Base-by-base conservation (phyloP, 805 yeast genomes). In the Pichia membranifaciens region DNA sequence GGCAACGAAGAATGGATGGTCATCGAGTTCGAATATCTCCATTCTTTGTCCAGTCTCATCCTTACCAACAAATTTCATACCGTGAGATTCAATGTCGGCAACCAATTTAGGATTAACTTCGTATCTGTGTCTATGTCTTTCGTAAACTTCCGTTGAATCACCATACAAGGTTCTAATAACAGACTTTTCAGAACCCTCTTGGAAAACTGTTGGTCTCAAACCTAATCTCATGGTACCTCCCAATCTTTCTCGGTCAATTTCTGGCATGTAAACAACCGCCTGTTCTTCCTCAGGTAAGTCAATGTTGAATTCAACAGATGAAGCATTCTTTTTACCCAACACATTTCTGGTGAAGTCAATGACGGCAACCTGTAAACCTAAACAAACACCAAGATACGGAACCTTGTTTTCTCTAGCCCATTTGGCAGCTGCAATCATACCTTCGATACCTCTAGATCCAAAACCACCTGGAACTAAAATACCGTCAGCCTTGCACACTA, bases 161-260 rank as follows among this genome's bases (percentile, higher is more conserved):
- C 93, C 95, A 65, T 91, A 91, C 46, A 91, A 73, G 68, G 79
- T 76, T 67, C 86, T 81, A 59, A 93, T 78, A 53, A 72, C 75
- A 41, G 87, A 78, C 34, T 33, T 35, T 53, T 83, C 83, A 41
- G 86, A 69, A 53, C 74, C 79, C 16, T 70, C 70, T 59, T 79
- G 82, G 75, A 93, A 93, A 54, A 76, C 78, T 35, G 98, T 89
- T 56, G 90, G 81, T 69, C 96, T 89, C 55, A 88, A 75, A 58
- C 99, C 99, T 58, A 93, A 78, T 74, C 99, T 84, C 99, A 93
- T 93, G 44, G 98, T 91, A 57, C 99, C 99, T 54, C 99, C 99
- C 74, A 93, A 77, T 66, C 87, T 88, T 58, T 85, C 82, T 73
- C 89, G 91, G 69, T 89, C 96, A 53, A 91, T 89, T 69, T 93